Base-by-base conservation (phyloP, 768 basidiomycete species). In the Hemileccinum rubropunctum region DNA sequence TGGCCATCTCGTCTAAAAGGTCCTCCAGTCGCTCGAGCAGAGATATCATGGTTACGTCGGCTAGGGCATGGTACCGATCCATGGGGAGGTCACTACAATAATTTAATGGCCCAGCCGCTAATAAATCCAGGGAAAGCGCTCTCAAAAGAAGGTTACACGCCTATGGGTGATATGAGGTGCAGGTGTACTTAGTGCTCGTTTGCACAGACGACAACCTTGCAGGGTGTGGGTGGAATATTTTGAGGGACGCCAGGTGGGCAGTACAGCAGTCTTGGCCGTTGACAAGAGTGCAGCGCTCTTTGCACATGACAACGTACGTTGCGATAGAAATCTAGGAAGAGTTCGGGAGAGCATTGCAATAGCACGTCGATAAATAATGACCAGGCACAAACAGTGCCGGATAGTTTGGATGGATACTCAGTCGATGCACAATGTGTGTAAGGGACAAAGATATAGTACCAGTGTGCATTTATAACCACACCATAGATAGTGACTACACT, bases 1-100 rank as follows among this genome's bases (percentile, higher is more conserved):
- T 74, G 12, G 71, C 79, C 7, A 77, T 51, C 26, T 68, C 73
- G 48, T 91, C 87, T n/a, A 95, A 63, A 23, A 91, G 58, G 11
- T 73, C 71, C 62, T 97, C 94, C 26, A 95, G 70, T 3, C 76
- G 77, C 48, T 90, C 89, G 15, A 93, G 77, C 17, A 95, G 64
- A 9, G 64, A 66, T 44, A 86, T 82, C 92, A 97, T 93, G 4
- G 88, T 82, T 33, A 71, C 65, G 52, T 95, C 91, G 2, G 94
- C 79, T 23, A 88, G 68, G 27, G 65, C 63, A 60, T 94, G 83
- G 62, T 95, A 97, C 45, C 74, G 67, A 27, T 83, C 80, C 56
- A 78, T 74, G 1, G 81, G 68, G n/a, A 95, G 54, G 20, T 76
- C 70, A 53, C 81, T 81, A 58, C 30, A 27, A 40, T 17, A 11